Conservation (phyloP, 495 filamentous ascomycete genomes). For the Neurospora sp. region DNA sequence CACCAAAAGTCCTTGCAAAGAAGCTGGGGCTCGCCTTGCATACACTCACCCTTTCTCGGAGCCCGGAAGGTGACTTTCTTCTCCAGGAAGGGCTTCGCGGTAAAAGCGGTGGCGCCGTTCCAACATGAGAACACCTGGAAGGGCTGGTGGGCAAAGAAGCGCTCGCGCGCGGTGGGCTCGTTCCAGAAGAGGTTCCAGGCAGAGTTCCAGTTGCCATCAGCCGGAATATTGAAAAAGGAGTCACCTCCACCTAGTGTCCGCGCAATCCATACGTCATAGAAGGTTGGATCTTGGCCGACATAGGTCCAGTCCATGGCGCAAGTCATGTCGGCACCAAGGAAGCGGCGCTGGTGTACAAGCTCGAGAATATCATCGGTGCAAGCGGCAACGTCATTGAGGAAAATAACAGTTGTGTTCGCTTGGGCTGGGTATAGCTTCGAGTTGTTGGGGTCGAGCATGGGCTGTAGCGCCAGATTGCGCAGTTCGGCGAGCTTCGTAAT, state of each 20-base stretch:
- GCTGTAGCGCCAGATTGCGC: conserved; percentile 36
- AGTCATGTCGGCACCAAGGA: conserved; percentile 39
- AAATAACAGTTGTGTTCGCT: conserved; percentile 27
- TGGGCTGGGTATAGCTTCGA: conserved; percentile 5
- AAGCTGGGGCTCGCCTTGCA: conserved; percentile 35
- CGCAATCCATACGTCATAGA: conserved; percentile 44
- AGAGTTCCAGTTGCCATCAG: conserved; percentile 31
- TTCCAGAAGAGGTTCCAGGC: conserved; percentile 40
- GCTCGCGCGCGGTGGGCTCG: conserved; percentile 16
- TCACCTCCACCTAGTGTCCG: conserved; percentile 36
- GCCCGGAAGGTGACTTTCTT: conserved; percentile 26
- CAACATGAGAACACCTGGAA: conserved; percentile 48
- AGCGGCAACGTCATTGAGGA: conserved; percentile 39
- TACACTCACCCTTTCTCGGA: conserved; percentile 29
- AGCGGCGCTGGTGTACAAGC: conserved; percentile 32
- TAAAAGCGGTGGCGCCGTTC: conserved; percentile 35
- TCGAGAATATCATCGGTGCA: conserved; percentile 47
- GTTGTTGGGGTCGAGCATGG: conserved; percentile 17
- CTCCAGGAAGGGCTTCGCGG: conserved; percentile 20
- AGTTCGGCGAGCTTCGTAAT: conserved; percentile 32
- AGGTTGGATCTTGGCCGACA: conserved; percentile 25
- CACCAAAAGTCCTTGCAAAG: conserved; percentile 43
- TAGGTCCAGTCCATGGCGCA: conserved; percentile 47
- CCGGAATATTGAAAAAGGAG: conserved; percentile 39
- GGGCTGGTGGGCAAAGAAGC: conserved; percentile 21